phyloP scores from a whole-genome alignment of 139 green algal genomes.

The Limnomonas spitsbergensis region DNA sequence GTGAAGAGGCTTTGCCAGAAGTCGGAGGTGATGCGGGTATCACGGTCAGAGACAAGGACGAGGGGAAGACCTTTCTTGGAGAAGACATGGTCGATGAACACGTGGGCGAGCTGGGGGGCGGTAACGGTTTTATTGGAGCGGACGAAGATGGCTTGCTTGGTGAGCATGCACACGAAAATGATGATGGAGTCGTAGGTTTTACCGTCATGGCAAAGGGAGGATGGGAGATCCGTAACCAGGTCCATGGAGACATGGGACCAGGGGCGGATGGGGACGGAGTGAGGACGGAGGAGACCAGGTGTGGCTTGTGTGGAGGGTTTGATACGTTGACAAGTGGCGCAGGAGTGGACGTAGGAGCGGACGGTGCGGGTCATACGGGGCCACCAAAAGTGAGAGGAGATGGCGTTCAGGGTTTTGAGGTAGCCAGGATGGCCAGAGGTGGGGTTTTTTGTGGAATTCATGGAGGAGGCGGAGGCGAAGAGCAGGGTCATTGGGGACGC shows the following conservation, averaged over 20 bases:
- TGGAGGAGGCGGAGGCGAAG: slow-evolving; percentile 10
- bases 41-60: slow-evolving; percentile 51
- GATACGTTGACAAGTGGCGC: slow-evolving; percentile 37
- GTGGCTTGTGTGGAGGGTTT: slow-evolving; percentile 21
- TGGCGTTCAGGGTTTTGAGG: slow-evolving; percentile 20
- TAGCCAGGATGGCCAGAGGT: slow-evolving; percentile 17
- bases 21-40: slow-evolving; percentile 35
- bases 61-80: slow-evolving; percentile 42
- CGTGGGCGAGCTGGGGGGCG: slow-evolving; percentile 26
- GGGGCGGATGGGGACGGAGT: slow-evolving; percentile 29
- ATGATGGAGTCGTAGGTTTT: slow-evolving; percentile 9
- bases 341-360: slow-evolving; percentile 28
- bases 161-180: slow-evolving; percentile 50
- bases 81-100: slow-evolving; percentile 42
- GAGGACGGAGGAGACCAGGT: slow-evolving; percentile 41
- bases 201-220: slow-evolving; percentile 15
- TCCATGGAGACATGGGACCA: slow-evolving; percentile 56
- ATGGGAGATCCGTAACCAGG: slow-evolving; percentile 54
- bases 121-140: slow-evolving; percentile 32
- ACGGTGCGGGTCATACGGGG: slow-evolving; percentile 25
- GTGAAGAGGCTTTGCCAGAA: background rate
- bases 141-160: slow-evolving; percentile 49
- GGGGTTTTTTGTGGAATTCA: slow-evolving; percentile 1
- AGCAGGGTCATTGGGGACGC: slow-evolving; percentile 6
- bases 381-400: slow-evolving; percentile 29